Percentiles rank a stretch among this genome's conserved stretches.
Conservation (phyloP, 495 filamentous ascomycete genomes). For the Trichoderma virens region DNA sequence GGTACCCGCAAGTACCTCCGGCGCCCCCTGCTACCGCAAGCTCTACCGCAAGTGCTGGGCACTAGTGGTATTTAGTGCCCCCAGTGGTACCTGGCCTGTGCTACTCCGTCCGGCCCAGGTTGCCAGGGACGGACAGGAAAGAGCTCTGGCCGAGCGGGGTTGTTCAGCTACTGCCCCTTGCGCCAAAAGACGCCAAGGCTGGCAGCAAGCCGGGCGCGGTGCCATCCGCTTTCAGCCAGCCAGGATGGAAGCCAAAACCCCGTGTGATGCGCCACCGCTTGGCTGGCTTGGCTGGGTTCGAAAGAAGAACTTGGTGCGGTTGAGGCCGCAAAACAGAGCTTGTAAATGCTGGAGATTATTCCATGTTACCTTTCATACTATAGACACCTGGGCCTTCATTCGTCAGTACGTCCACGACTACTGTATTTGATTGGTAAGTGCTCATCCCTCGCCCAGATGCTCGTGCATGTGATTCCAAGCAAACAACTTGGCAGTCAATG, state of each 20-base stretch:
- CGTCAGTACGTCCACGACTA: too few species aligned
- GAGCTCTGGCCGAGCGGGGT: slow-evolving; percentile 5
- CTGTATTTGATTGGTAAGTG: too few species aligned
- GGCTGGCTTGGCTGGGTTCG: too few species aligned
- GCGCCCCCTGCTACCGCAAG: background rate
- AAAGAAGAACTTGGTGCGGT: too few species aligned
- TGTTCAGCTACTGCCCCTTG: background rate
- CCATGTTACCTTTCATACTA: too few species aligned
- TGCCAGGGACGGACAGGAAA: background rate
- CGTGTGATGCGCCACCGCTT: too few species aligned
- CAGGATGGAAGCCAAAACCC: background rate
- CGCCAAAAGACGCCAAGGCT: background rate
- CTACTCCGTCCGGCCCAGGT: background rate
- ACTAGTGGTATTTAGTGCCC: background rate
- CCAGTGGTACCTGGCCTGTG: background rate
- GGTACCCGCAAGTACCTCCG: background rate
- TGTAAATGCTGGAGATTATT: too few species aligned
- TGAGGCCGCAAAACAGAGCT: too few species aligned
- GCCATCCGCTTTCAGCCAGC: slow-evolving; percentile 8
- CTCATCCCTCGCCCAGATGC: too few species aligned
- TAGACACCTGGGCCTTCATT: too few species aligned
- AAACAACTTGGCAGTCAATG: too few species aligned
- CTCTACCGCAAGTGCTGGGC: background rate
- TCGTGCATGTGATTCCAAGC: too few species aligned
- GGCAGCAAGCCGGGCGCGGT: slow-evolving; percentile 5